Percentiles rank a stretch among this genome's conserved stretches.
phyloP scores from a whole-genome alignment of 768 basidiomycete species.

The Lactarius pseudohatsudake region DNA sequence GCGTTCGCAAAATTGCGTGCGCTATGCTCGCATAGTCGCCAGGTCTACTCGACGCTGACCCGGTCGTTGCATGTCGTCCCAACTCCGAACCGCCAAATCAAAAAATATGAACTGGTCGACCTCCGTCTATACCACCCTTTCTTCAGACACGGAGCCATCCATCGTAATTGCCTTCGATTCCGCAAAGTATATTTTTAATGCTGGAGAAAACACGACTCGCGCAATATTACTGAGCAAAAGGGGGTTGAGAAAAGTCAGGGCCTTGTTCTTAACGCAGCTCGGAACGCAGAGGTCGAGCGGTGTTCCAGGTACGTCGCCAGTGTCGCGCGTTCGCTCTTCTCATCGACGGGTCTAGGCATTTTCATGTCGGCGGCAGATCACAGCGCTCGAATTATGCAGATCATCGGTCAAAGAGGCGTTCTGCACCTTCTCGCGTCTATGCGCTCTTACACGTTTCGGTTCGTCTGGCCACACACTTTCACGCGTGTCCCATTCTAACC shows the following conservation, averaged over 20 bases:
- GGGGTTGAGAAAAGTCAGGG: constrained; percentile 65
- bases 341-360: constrained; percentile 48
- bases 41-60: constrained; percentile 11
- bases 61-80: constrained; percentile 13
- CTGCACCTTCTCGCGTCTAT: constrained; percentile 68
- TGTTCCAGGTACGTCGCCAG: constrained; percentile 57
- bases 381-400: constrained; percentile 51
- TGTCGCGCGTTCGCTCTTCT: neutral
- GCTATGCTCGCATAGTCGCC: constrained; percentile 31
- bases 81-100: neutral
- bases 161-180: constrained; percentile 73
- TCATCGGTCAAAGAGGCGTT: constrained; percentile 76
- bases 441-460: constrained; percentile 70
- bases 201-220: constrained; percentile 76
- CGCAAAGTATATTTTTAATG: constrained; percentile 87
- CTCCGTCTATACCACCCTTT: constrained; percentile 54
- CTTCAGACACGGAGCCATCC: constrained; percentile 80
- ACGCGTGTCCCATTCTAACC: neutral
- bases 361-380: constrained; percentile 81
- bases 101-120: constrained; percentile 59
- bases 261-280: constrained; percentile 70
- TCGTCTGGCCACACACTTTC: constrained; percentile 26
- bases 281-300: constrained; percentile 66
- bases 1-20: constrained; percentile 27
- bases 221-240: constrained; percentile 66